Percentiles rank a stretch among this genome's conserved stretches.
Evolutionary conservation across 2,329 filamentous ascomycete genomes (phyloP).

Genomic region (Fusarium metavorans): DNA sequence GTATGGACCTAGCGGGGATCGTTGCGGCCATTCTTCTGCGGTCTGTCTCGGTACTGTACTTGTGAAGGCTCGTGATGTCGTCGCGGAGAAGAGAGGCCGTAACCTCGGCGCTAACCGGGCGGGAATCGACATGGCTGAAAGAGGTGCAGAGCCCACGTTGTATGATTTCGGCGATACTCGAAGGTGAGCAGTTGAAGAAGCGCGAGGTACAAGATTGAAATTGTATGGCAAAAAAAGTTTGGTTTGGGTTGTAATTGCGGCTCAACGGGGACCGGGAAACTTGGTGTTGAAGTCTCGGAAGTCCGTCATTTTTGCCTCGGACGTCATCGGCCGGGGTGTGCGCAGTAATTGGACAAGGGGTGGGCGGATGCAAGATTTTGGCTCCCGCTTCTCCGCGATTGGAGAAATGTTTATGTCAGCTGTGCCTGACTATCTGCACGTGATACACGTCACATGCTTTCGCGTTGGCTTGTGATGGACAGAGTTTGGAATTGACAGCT

Average conservation of each 20-base stretch:
- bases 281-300: constrained; percentile 43
- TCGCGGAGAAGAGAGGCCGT: constrained; percentile 42
- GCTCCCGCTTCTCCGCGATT: constrained; percentile 9
- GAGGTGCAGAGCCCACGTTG: not conserved
- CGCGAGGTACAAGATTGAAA: not conserved
- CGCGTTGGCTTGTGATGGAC: constrained; percentile 12
- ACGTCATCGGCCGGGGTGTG: constrained; percentile 48
- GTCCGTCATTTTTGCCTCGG: constrained; percentile 46
- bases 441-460: constrained; percentile 30
- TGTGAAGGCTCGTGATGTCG: constrained; percentile 44
- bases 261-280: constrained; percentile 30
- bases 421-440: constrained; percentile 6
- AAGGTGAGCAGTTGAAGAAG: not conserved
- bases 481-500: not conserved
- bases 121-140: constrained; percentile 47
- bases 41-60: constrained; percentile 38
- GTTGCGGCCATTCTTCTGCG: constrained; percentile 50
- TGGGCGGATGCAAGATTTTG: not conserved
- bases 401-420: constrained; percentile 4
- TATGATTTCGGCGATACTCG: not conserved
- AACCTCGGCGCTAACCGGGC: constrained; percentile 48
- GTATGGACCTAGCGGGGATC: constrained; percentile 67
- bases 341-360: not conserved
- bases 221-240: not conserved
- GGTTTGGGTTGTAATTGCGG: constrained; percentile 17